Conservation (phyloP, 345 rosid species). For the Pseudoturritis turrita region DNA sequence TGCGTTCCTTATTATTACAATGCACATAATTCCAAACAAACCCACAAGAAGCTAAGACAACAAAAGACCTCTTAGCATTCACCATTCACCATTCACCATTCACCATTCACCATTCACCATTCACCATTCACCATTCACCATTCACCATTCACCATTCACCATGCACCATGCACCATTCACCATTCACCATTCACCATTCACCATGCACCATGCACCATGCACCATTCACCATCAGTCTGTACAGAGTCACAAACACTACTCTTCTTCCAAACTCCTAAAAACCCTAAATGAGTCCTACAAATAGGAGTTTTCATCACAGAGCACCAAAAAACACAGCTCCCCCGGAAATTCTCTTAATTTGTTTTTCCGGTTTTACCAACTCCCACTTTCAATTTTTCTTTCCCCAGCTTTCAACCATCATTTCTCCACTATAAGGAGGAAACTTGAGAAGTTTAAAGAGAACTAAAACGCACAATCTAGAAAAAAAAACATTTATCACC, state of each 20-base stretch:
- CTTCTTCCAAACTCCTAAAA: slow-evolving; percentile 28
- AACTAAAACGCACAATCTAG: slow-evolving; percentile 15
- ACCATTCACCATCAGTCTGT: slow-evolving; percentile 18
- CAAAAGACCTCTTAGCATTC: slow-evolving; percentile 19
- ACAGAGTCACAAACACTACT: slow-evolving; percentile 25
- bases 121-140: neutral
- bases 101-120: neutral
- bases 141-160: neutral
- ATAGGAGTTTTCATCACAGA: slow-evolving; percentile 40
- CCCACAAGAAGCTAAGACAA: slow-evolving; percentile 12
- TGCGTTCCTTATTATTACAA: slow-evolving; percentile 22
- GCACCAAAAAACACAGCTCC: slow-evolving; percentile 65
- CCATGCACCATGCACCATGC: neutral
- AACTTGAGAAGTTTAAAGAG: neutral
- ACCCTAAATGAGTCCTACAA: slow-evolving; percentile 17
- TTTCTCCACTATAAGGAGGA: neutral
- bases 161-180: neutral
- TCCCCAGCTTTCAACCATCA: slow-evolving; percentile 34
- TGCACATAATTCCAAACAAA: slow-evolving; percentile 9
- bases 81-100: neutral
- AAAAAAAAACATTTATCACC: neutral
- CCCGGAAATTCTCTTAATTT: slow-evolving; percentile 25
- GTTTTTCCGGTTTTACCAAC: slow-evolving; percentile 25
- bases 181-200: neutral
- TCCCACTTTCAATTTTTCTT: slow-evolving; percentile 37